Base-by-base conservation (phyloP, 345 rosid genomes). In the Kandelia obovata region DNA sequence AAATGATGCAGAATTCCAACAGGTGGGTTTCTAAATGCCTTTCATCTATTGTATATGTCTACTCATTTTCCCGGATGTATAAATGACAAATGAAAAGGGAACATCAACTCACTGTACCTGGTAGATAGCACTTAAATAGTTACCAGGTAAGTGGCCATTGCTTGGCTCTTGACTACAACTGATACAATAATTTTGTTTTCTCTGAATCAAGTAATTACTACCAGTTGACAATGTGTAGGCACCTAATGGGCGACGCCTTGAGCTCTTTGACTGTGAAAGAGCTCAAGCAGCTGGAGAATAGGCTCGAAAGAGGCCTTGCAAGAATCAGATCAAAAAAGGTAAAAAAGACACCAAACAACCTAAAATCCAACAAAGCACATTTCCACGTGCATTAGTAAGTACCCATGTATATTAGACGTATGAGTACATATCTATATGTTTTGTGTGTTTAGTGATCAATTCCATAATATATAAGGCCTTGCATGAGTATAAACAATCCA, bases 251-350 rank as follows among this genome's bases (percentile, higher is more conserved):
- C 26, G 97, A 95, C 56, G 83, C 96, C 53, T 71, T 95, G 80
- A 87, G 97, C 70, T 62, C 87, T 67, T 84, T 92, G 59, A 83
- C 84, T 47, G 89, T 92, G 65, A 95, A 95, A 78, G 99, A 95
- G 84, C 88, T 95, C 53, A 95, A 92, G 84, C 98, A 92, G 68
- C 85, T 92, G 66, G 99, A 95, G 82, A 92, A 88, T 53, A 88
- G 94, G 81, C 98, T 95, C 63, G 99, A 95, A 65, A 86, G 96
- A 58, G 99, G 98, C 67, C 89, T 95, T 65, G 84, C 93, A 6
- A 80, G 98, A 72, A 90, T 95, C 78, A 87, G 98, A 76, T 88
- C 99, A 59, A 95, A 95, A 85, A 95, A 95, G 97, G 99, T 95
- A 87, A 15, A 0, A 28, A 0, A 28, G 1, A 20, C 23, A 9